Base-by-base conservation (phyloP, 2,329 filamentous ascomycete genomes). In the Aureobasidium subglaciale region DNA sequence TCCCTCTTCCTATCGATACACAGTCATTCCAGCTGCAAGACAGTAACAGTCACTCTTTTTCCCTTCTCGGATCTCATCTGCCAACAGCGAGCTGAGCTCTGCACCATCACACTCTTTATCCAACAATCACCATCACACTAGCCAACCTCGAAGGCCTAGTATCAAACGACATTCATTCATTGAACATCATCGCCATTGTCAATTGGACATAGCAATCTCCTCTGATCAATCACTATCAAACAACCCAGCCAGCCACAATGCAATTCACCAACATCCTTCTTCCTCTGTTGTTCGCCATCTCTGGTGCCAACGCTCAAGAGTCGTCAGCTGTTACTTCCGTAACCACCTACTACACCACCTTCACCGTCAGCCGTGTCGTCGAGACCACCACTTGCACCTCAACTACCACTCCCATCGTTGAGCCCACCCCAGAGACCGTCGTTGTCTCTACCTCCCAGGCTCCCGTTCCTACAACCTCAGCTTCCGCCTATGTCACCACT, bases 321-420 rank as follows among this genome's bases (percentile, higher is more conserved):
- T 46, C 25, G 16, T 8, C 6, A 6, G 46, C 40, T 24, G 29
- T 25, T 30, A 60, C 59, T 34, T 38, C 46, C 7, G 57, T 57
- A 15, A 50, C 22, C 5, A 60, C 59, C 24, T 56, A 54, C 54
- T 58, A 58, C 56, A 57, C 54, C 25, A 60, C 59, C 32, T 50
- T 46, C 38, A 58, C 56, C 30, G 56, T 60, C 30, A 50, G 29
- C 45, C 43, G 45, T 38, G 55, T 53, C 13, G 55, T 52, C 30
- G 48, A 43, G 16, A 57, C 55, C 16, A 57, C 55, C 18, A 53
- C 46, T 13, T 52, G 45, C 40, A 52, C 55, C 3, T 43, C 55
- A 8, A 56, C 37, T 20, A 56, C 55, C n/a, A 42, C 55, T 34
- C 42, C 55, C 32, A 4, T 35, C 7, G 45, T 25, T 11, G 18